Percentiles rank a stretch among this genome's conserved stretches.
These are phyloP conservation scores for Ustilago bromivora DNA, from an alignment of 1,284 basidiomycete genomes.

Conservation along the genomic window DNA sequence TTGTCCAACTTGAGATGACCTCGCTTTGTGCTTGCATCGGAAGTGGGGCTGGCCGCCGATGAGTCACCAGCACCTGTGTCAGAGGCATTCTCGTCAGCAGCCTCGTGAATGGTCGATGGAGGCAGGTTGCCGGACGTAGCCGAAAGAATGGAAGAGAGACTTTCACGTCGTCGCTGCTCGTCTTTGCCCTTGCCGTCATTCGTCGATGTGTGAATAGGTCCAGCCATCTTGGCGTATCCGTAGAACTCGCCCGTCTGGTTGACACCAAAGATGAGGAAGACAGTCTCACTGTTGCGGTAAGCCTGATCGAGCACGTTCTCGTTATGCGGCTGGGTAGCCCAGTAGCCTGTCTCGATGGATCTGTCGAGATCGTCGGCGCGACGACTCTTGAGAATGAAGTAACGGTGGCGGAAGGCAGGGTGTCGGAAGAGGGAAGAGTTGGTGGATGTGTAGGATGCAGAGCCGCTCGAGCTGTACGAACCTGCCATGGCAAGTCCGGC, in stretches of 20 bases:
- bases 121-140: constrained; percentile 19
- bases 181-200: constrained; percentile 32
- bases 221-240: constrained; percentile 68
- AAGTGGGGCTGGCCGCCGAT: neutral
- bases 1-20: constrained; percentile 29
- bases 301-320: constrained; percentile 83
- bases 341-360: constrained; percentile 83
- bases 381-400: constrained; percentile 89
- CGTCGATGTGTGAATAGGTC: constrained; percentile 50
- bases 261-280: constrained; percentile 88
- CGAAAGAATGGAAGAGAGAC: constrained; percentile 29
- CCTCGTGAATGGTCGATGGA: constrained; percentile 22
- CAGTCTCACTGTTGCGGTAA: constrained; percentile 85
- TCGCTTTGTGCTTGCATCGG: constrained; percentile 2
- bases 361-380: constrained; percentile 82
- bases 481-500: constrained; percentile 31
- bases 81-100: constrained; percentile 21
- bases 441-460: constrained; percentile 62
- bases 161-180: constrained; percentile 32
- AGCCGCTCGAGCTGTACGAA: constrained; percentile 51
- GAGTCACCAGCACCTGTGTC: neutral
- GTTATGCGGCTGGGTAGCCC: constrained; percentile 95
- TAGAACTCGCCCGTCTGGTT: constrained; percentile 80
- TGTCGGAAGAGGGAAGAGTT: constrained; percentile 77
- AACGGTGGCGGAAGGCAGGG: constrained; percentile 83